Evolutionary conservation across 164 flowering plant genomes (phyloP).

Genomic region (Kalanchoe fedtschenkoi): DNA sequence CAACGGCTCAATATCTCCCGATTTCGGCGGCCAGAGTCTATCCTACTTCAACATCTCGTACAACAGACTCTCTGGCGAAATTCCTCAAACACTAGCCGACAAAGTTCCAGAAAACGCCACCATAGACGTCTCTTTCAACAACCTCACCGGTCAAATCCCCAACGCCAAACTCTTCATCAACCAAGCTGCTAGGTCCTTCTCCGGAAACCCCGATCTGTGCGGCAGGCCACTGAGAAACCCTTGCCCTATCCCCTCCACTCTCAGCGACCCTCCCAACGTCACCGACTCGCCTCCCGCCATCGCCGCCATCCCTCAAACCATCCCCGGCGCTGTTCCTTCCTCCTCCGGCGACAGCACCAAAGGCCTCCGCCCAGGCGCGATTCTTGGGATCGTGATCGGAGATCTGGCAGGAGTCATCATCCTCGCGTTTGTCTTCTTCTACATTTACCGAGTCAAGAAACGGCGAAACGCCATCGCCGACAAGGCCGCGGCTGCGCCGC

Average conservation of each 20-base stretch:
- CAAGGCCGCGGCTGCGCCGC: background rate
- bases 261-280: constrained; percentile 22
- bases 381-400: constrained; percentile 46
- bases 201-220: constrained; percentile 33
- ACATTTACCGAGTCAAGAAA: constrained; percentile 32
- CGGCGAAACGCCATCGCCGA: constrained; percentile 12
- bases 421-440: constrained; percentile 34
- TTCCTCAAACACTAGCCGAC: constrained; percentile 22
- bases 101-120: constrained; percentile 21
- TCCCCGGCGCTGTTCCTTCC: constrained; percentile 12
- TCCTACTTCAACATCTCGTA: constrained; percentile 29
- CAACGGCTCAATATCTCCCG: constrained; percentile 32
- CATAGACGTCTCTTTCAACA: constrained; percentile 37
- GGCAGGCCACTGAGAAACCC: constrained; percentile 22
- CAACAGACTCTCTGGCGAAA: constrained; percentile 32
- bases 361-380: constrained; percentile 32
- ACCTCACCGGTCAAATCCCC: constrained; percentile 33
- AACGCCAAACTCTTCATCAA: constrained; percentile 13
- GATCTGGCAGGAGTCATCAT: constrained; percentile 46
- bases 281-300: constrained; percentile 43
- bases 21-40: constrained; percentile 26
- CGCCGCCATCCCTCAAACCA: constrained; percentile 48
- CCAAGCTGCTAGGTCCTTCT: constrained; percentile 18
- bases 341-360: constrained; percentile 9
- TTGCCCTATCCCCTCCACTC: constrained; percentile 29